Evolutionary conservation across 176 grass and related monocot species (phyloP).

Genomic region (Puccinellia tenuiflora): DNA sequence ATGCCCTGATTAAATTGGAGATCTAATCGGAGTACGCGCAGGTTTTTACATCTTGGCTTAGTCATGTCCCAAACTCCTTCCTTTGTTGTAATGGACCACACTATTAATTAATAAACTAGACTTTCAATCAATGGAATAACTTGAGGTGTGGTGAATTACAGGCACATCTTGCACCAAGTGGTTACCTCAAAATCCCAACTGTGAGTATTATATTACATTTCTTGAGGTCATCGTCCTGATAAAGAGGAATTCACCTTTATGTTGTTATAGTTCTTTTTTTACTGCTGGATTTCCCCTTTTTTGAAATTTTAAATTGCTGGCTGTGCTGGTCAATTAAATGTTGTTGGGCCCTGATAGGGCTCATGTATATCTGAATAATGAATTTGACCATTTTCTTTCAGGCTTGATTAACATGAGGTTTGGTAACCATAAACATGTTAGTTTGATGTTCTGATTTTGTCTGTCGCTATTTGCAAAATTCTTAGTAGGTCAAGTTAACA

Average conservation of each 20-base stretch:
- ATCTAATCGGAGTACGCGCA: constrained; percentile 87
- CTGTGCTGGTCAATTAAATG: not conserved
- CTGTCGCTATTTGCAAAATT: not conserved
- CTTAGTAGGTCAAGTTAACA: not conserved
- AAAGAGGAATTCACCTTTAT: not conserved
- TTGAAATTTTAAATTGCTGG: constrained; percentile 11
- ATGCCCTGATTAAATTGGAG: constrained; percentile 80
- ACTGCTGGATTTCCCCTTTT: not conserved
- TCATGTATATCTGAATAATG: not conserved
- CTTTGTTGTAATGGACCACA: not conserved
- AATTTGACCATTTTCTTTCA: not conserved
- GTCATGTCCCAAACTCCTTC: not conserved
- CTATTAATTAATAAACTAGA: not conserved
- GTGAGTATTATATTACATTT: constrained; percentile 48
- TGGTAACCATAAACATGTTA: constrained; percentile 9
- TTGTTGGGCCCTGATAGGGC: not conserved
- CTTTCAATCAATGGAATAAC: constrained; percentile 8
- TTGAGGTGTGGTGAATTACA: constrained; percentile 49
- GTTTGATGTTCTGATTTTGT: constrained; percentile 5
- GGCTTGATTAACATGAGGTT: not conserved
- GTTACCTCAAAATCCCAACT: constrained; percentile 94
- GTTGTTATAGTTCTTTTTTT: not conserved
- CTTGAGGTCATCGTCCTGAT: not conserved
- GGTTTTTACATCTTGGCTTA: constrained; percentile 38
- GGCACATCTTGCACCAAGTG: constrained; percentile 83